These are phyloP conservation scores for Zea mays DNA, from an alignment of 176 grass and related monocot genomes.

Conservation along the genomic window Zm-B73-REFERENCE-NAM-5.0 NC_050102.1:87395001-87395500, in stretches of 20 bases:
- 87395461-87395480: conserved; percentile 89
- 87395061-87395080: neutral
- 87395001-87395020: neutral
- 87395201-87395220: conserved; percentile 72
- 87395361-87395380: conserved; percentile 82
- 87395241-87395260: conserved; percentile 79
- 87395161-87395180: conserved; percentile 29
- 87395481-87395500: conserved; percentile 91
- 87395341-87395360: conserved; percentile 81
- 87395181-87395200: conserved; percentile 52
- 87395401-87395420: neutral
- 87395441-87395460: conserved; percentile 54
- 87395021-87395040: neutral
- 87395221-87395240: conserved; percentile 73
- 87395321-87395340: conserved; percentile 90
- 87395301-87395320: conserved; percentile 77
- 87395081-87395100: neutral
- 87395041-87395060: neutral
- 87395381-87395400: conserved; percentile 29
- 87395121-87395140: neutral
- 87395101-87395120: neutral
- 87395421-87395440: neutral
- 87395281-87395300: conserved; percentile 67
- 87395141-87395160: conserved; percentile 35
- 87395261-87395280: conserved; percentile 84